Evolutionary conservation across 441 rosid genomes (phyloP), one percentile per base, ranked within the genome.

Genomic region (Populus hybrid): DNA sequence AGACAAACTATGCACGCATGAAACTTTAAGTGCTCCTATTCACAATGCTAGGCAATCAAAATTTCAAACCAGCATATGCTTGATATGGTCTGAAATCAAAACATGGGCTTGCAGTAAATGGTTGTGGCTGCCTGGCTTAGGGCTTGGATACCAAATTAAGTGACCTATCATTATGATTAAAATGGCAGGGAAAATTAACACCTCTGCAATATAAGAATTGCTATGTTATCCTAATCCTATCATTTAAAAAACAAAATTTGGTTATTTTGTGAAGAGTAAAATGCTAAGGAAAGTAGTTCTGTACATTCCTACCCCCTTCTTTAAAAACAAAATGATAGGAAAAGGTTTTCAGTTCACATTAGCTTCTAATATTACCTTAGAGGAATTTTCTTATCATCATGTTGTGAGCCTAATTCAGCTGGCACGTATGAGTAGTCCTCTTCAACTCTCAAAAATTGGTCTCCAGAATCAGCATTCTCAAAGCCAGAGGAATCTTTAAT

Each of bases 311-410:
- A n/a, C 16, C 30, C 32, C 50, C 16, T 23, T 10, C 50, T 68
- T 50, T 20, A 2, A 46, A 42, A 46, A 12, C 12, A 9, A 1
- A 12, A 46, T 3, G 28, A 28, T 14, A 30, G 34, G 20, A 73
- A 21, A 16, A 21, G 21, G 16, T 65, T 14, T 32, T 54, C 16
- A n/a, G 65, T 68, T 73, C 46, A 38, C 32, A 11, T 70, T 3
- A n/a, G 35, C 30, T 61, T 42, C 50, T 3, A 67, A 57, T 30
- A 69, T 80, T 85, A 95, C 99, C 99, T 91, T 79, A 93, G 75
- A 70, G 91, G 90, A 85, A 93, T 69, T 61, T 73, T 87, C 81
- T 80, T 86, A 81, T 95, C 99, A 79, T 82, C 89, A 64, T 70
- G 30, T 61, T 28, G 76, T 73, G 72, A 79, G 65, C 72, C 74